Evolutionary conservation across 192 early-diverging fungal genomes (phyloP).

Genomic region (Pilaira anomala): DNA sequence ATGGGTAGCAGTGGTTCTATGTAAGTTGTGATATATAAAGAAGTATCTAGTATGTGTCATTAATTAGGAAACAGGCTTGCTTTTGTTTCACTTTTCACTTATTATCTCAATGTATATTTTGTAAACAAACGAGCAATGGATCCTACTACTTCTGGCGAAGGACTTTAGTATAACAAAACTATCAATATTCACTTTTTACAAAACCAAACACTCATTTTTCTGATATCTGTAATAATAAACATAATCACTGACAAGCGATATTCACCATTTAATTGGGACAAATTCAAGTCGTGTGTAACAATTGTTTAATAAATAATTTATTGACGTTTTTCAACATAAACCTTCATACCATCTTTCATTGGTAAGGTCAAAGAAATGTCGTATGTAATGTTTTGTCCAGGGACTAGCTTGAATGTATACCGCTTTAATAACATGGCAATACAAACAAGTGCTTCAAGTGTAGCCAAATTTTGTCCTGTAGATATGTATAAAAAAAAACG

Average conservation of each 20-base stretch:
- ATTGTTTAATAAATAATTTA: not conserved
- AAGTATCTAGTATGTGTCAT: not conserved
- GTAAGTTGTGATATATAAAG: conserved; percentile 20
- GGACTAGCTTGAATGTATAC: conserved; percentile 39
- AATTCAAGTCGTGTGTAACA: too few relatives aligned
- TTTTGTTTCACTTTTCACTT: conserved; percentile 20
- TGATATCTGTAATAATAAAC: too few relatives aligned
- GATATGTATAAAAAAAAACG: not conserved
- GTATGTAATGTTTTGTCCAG: conserved; percentile 33
- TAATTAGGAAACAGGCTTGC: conserved; percentile 20
- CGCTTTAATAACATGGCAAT: conserved; percentile 37
- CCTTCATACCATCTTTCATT: conserved; percentile 31
- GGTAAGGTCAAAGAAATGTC: conserved; percentile 24
- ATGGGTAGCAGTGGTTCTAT: conserved; percentile 25
- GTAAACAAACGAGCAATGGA: too few relatives aligned
- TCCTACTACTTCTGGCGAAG: too few relatives aligned
- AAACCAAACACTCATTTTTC: too few relatives aligned
- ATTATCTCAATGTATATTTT: conserved; percentile 27
- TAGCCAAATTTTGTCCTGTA: conserved; percentile 43
- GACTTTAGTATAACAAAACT: too few relatives aligned
- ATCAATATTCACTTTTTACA: too few relatives aligned
- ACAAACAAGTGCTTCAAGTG: conserved; percentile 42
- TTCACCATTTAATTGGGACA: too few relatives aligned
- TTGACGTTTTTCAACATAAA: conserved; percentile 25
- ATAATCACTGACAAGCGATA: too few relatives aligned